phyloP scores from a whole-genome alignment of 179 eudicot species.

The Silene noctiflora region DNA sequence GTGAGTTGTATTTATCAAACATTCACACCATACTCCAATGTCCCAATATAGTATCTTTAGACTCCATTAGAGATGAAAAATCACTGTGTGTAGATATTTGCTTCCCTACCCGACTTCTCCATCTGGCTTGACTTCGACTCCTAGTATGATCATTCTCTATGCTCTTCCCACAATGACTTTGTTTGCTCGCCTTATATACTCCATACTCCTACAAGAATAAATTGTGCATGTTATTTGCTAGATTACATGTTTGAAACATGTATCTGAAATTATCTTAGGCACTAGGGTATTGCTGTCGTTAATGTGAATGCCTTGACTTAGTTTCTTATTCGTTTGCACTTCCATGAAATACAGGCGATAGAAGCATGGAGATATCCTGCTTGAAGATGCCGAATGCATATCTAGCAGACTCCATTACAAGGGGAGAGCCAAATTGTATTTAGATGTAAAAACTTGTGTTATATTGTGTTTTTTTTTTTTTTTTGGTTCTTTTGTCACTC shows the following conservation, averaged over 20 bases:
- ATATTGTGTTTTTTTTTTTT: neutral
- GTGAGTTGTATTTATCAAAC: too few species aligned
- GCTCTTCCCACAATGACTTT: too few species aligned
- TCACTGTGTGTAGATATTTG: too few species aligned
- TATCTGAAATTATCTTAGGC: neutral
- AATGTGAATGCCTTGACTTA: neutral
- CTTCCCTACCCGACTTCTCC: too few species aligned
- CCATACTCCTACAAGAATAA: too few species aligned
- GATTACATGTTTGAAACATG: neutral
- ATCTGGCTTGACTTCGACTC: too few species aligned
- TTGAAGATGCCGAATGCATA: conserved; percentile 5
- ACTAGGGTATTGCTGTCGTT: neutral
- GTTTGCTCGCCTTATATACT: too few species aligned
- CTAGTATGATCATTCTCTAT: too few species aligned
- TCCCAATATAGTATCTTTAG: too few species aligned
- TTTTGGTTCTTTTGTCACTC: neutral
- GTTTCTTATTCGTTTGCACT: conserved; percentile 2
- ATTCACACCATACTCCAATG: too few species aligned
- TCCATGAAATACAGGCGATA: conserved; percentile 15
- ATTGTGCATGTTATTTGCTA: too few species aligned
- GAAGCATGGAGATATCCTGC: conserved; percentile 3
- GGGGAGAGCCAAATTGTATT: conserved; percentile 18
- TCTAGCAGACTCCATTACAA: conserved; percentile 5
- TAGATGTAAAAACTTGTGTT: conserved; percentile 30
- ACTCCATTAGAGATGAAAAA: too few species aligned